phyloP scores from a whole-genome alignment of 257 asterid species.

The Prunella vulgaris region DNA sequence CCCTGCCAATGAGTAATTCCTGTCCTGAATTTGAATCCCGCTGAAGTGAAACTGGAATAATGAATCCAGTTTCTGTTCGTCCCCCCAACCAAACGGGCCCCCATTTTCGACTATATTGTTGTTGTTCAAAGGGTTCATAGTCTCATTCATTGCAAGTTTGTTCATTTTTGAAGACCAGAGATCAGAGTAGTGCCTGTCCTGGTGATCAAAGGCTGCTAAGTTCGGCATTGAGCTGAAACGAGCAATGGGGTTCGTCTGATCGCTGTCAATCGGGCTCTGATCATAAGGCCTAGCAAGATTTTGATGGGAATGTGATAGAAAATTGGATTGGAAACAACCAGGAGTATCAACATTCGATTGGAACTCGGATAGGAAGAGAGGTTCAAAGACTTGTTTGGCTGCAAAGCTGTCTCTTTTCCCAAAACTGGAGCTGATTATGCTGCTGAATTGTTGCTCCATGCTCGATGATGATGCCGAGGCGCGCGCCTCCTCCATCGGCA shows the following conservation, averaged over 20 bases:
- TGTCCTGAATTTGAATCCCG: conserved; percentile 42
- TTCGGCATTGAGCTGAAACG: conserved; percentile 44
- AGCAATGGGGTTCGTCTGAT: not conserved
- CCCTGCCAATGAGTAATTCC: conserved; percentile 36
- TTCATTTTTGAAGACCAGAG: no score
- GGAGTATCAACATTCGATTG: conserved; percentile 41
- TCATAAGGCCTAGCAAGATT: conserved; percentile 9
- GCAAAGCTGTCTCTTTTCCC: conserved; percentile 13
- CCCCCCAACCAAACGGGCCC: conserved; percentile 43
- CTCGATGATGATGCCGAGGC: conserved; percentile 23
- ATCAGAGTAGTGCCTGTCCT: conserved; percentile 22
- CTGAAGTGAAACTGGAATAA: conserved; percentile 45
- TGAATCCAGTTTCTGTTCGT: conserved; percentile 43
- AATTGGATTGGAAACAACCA: conserved; percentile 24
- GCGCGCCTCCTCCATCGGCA: conserved; percentile 33
- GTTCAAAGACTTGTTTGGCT: conserved; percentile 50
- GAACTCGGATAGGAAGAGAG: conserved; percentile 51
- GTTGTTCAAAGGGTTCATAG: not conserved
- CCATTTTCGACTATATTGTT: conserved; percentile 3
- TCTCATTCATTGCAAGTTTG: no score
- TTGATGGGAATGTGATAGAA: conserved; percentile 22
- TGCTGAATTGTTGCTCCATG: conserved; percentile 10
- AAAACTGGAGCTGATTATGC: conserved; percentile 3
- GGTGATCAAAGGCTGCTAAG: conserved; percentile 37
- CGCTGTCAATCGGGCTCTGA: conserved; percentile 13